phyloP scores from a whole-genome alignment of 2,329 filamentous ascomycete species.

The Arachnomyces sp. region DNA sequence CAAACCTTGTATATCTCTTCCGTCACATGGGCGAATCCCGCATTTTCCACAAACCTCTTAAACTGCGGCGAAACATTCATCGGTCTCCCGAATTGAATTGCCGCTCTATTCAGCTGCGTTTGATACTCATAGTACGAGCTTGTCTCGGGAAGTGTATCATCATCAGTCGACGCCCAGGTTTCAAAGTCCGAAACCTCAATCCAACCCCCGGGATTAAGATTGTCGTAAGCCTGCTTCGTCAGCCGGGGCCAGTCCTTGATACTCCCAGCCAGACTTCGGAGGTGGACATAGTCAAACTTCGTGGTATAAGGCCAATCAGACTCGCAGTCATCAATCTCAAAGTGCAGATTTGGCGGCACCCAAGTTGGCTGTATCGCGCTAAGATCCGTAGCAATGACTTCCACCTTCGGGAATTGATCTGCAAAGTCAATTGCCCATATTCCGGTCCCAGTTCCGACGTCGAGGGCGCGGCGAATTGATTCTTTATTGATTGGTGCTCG shows the following conservation, averaged over 20 bases:
- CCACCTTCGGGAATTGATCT: constrained; percentile 22
- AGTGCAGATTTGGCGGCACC: constrained; percentile 14
- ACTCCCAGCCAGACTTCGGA: constrained; percentile 1
- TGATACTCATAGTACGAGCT: constrained; percentile 16
- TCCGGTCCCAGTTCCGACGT: constrained; percentile 12
- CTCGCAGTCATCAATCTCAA: constrained; percentile 12
- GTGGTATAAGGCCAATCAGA: constrained; percentile 9
- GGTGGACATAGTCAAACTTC: constrained; percentile 11
- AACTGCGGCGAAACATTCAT: constrained; percentile 24
- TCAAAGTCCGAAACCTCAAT: constrained; percentile 24
- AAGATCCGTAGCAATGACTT: constrained; percentile 38
- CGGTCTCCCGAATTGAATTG: constrained; percentile 18
- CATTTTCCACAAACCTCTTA: constrained; percentile 38
- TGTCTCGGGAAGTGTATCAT: constrained; percentile 16
- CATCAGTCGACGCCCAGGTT: constrained; percentile 22
- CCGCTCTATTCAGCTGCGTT: constrained; percentile 15
- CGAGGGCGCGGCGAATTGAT: neutral
- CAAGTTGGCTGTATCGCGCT: constrained; percentile 38
- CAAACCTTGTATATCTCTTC: constrained; percentile 18
- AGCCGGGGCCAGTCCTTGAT: constrained; percentile 3
- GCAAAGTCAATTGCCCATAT: constrained; percentile 14
- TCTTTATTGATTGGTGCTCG: neutral
- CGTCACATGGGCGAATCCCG: constrained; percentile 45
- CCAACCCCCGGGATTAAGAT: constrained; percentile 24
- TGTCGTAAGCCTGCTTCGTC: constrained; percentile 20